Evolutionary conservation across 257 asterid genomes (phyloP).

Genomic region (Cynanchum wilfordii): DNA sequence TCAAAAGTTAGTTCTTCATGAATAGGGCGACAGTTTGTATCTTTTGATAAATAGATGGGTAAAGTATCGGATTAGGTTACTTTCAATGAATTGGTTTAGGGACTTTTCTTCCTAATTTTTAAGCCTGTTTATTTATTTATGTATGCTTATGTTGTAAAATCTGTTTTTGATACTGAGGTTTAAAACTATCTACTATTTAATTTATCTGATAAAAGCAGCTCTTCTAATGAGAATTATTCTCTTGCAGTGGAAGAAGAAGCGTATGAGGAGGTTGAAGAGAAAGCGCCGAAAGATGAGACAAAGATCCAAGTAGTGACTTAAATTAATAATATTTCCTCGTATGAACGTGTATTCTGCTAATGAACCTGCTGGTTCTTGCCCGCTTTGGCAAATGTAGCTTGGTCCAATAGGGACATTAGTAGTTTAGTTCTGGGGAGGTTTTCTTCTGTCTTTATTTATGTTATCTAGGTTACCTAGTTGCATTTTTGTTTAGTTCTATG

Average conservation of each 20-base stretch:
- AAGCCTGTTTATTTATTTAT: neutral
- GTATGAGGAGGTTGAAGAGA: constrained; percentile 47
- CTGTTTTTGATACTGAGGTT: neutral
- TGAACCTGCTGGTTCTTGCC: neutral
- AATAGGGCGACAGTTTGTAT: neutral
- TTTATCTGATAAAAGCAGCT: too few relatives aligned
- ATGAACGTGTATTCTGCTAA: neutral
- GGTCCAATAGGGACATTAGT: neutral
- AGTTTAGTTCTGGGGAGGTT: neutral
- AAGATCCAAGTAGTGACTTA: constrained; percentile 33
- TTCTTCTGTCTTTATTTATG: too few relatives aligned
- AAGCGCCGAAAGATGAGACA: constrained; percentile 47
- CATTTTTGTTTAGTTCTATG: too few relatives aligned
- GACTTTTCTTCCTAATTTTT: neutral
- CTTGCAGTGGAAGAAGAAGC: constrained; percentile 46
- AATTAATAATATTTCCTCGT: neutral
- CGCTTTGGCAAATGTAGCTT: neutral
- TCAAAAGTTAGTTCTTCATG: neutral
- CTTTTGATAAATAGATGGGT: neutral
- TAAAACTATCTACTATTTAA: too few relatives aligned
- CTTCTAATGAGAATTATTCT: neutral
- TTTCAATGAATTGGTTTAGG: neutral
- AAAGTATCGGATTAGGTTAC: neutral
- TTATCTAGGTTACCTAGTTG: too few relatives aligned
- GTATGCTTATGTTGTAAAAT: neutral